A percentile compares a stretch with the other conserved stretches of the same genome.
phyloP scores from a whole-genome alignment of 2,329 filamentous ascomycete species.

The Mycosphaerella arachidis region DNA sequence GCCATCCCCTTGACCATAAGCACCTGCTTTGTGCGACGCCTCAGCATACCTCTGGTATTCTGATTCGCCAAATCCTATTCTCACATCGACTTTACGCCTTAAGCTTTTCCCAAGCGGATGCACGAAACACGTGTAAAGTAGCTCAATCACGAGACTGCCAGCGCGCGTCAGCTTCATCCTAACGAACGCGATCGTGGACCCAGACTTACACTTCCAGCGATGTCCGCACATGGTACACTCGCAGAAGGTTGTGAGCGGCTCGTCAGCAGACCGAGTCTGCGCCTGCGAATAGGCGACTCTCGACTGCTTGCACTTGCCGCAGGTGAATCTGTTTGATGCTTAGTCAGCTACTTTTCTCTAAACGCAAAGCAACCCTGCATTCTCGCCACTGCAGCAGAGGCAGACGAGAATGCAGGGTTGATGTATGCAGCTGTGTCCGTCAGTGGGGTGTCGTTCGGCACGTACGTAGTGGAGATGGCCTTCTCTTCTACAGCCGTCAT shows the following conservation, averaged over 20 bases:
- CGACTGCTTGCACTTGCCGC: constrained; percentile 86
- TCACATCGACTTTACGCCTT: background rate
- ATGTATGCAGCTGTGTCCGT: background rate
- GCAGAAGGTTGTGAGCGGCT: constrained; percentile 64
- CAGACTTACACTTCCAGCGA: constrained; percentile 43
- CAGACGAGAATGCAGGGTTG: constrained; percentile 15
- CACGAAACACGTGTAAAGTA: background rate
- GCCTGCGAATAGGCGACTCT: constrained; percentile 95
- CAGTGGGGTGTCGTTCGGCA: background rate
- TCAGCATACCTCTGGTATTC: background rate
- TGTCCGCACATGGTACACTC: constrained; percentile 51
- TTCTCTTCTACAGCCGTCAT: constrained; percentile 91
- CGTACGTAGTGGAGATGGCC: constrained; percentile 56
- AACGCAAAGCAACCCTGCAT: constrained; percentile 33
- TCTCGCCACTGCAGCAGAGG: constrained; percentile 9
- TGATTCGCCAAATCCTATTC: background rate
- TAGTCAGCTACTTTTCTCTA: constrained; percentile 16
- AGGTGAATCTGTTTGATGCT: constrained; percentile 66
- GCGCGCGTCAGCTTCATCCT: background rate
- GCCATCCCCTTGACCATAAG: background rate
- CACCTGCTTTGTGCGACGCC: background rate
- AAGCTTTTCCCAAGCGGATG: background rate
- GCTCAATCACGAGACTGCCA: background rate
- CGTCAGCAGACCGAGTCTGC: constrained; percentile 91
- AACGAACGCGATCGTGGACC: background rate